These are phyloP conservation scores for Houttuynia cordata DNA, from an alignment of 164 flowering plant genomes.

Conservation along the genomic window DNA sequence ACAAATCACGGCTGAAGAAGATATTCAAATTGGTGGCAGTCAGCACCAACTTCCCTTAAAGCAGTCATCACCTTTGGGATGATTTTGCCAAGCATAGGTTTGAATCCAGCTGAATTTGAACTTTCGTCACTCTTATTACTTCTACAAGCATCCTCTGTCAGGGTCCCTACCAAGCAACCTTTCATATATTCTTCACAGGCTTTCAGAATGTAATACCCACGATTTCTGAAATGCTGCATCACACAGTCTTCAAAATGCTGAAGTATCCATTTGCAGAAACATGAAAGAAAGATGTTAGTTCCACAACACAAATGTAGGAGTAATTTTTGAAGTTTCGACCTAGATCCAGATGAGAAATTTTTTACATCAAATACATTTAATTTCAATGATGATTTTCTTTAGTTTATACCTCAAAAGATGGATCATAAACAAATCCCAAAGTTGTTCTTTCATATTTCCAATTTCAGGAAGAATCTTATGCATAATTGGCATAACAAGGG, in stretches of 20 bases:
- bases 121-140: slow-evolving; percentile 29
- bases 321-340: not conserved
- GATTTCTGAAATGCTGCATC: slow-evolving; percentile 66
- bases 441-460: no score
- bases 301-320: not conserved
- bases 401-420: no score
- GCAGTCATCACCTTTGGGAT: slow-evolving; percentile 58
- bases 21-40: slow-evolving; percentile 62
- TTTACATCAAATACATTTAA: no score
- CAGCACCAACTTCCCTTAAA: slow-evolving; percentile 59
- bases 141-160: slow-evolving; percentile 56
- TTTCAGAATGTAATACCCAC: slow-evolving; percentile 76
- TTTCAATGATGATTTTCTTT: no score
- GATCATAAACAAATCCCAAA: no score
- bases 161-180: slow-evolving; percentile 78
- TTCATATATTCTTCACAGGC: slow-evolving; percentile 94
- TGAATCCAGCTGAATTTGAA: slow-evolving; percentile 90
- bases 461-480: no score
- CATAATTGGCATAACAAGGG: no score
- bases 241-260: slow-evolving; percentile 86
- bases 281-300: not conserved
- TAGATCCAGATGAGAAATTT: not conserved
- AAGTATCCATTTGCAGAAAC: not conserved
- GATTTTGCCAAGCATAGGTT: slow-evolving; percentile 86
- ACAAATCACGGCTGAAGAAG: slow-evolving; percentile 27